Percentiles rank a stretch among this genome's conserved stretches.
These are phyloP conservation scores for Ophiostoma ulmi DNA, from an alignment of 2,329 filamentous ascomycete species.

Conservation along the genomic window DNA sequence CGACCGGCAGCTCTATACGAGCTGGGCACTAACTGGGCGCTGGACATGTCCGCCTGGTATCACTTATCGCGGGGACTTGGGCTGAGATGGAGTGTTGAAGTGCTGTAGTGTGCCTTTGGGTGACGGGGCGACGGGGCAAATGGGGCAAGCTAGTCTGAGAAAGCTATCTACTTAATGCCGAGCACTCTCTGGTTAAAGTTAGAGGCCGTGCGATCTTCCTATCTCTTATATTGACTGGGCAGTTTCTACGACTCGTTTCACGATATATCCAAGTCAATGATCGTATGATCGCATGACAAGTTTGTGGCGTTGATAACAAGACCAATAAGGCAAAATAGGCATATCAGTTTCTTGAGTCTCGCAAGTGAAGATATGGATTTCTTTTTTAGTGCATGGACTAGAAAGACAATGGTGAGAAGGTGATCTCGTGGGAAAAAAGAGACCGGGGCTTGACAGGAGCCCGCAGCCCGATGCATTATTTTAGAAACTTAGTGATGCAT, in stretches of 20 bases:
- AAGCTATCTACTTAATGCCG: not conserved
- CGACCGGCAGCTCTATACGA: not conserved
- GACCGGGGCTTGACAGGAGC: not conserved
- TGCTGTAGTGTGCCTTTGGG: not conserved
- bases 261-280: not conserved
- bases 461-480: too few relatives aligned
- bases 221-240: not conserved
- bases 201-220: not conserved
- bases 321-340: not conserved
- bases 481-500: not conserved
- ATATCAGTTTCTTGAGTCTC: not conserved
- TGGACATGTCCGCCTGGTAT: not conserved
- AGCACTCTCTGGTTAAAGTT: not conserved
- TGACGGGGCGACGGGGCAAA: not conserved
- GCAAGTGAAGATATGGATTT: not conserved
- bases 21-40: not conserved
- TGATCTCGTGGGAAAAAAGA: not conserved
- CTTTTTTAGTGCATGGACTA: not conserved
- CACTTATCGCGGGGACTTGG: slow-evolving; percentile 6
- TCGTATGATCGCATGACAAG: not conserved
- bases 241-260: not conserved
- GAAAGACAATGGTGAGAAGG: not conserved
- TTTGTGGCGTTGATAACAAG: not conserved
- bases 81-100: not conserved
- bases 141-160: not conserved